phyloP scores from a whole-genome alignment of 768 basidiomycete genomes.

The Cytidiella melzeri region DNA sequence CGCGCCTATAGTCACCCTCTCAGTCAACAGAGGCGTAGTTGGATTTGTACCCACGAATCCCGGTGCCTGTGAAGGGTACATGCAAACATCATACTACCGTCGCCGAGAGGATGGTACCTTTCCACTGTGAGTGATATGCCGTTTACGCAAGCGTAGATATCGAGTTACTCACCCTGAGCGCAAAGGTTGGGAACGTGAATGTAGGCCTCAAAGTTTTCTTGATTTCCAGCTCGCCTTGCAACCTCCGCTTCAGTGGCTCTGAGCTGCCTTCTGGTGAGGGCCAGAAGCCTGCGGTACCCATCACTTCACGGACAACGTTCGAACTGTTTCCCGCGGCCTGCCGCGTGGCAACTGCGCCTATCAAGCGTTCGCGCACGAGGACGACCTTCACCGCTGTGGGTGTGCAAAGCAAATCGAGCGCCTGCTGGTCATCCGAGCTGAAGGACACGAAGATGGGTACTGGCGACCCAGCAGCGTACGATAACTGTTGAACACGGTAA shows the following conservation, averaged over 20 bases:
- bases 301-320: slow-evolving; percentile 37
- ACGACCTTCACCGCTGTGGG: slow-evolving; percentile 35
- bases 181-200: slow-evolving; percentile 39
- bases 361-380: slow-evolving; percentile 41
- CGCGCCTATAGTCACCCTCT: slow-evolving; percentile 35
- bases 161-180: slow-evolving; percentile 38
- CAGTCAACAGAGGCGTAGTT: slow-evolving; percentile 30
- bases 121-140: not conserved
- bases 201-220: slow-evolving; percentile 37
- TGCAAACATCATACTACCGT: slow-evolving; percentile 39
- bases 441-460: slow-evolving; percentile 47
- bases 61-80: slow-evolving; percentile 36
- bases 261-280: slow-evolving; percentile 28
- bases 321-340: slow-evolving; percentile 35
- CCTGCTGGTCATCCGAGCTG: slow-evolving; percentile 37
- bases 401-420: slow-evolving; percentile 42
- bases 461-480: slow-evolving; percentile 44
- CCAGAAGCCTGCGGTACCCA: slow-evolving; percentile 48
- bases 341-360: slow-evolving; percentile 42
- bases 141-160: not conserved
- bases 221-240: slow-evolving; percentile 50
- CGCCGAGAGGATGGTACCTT: not conserved
- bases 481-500: slow-evolving; percentile 30
- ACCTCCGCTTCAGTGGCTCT: slow-evolving; percentile 27
- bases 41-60: slow-evolving; percentile 33